Percentiles rank a stretch among this genome's conserved stretches.
Conservation (phyloP, 177 flowering plant genomes). For the Vitis hybrid region DNA sequence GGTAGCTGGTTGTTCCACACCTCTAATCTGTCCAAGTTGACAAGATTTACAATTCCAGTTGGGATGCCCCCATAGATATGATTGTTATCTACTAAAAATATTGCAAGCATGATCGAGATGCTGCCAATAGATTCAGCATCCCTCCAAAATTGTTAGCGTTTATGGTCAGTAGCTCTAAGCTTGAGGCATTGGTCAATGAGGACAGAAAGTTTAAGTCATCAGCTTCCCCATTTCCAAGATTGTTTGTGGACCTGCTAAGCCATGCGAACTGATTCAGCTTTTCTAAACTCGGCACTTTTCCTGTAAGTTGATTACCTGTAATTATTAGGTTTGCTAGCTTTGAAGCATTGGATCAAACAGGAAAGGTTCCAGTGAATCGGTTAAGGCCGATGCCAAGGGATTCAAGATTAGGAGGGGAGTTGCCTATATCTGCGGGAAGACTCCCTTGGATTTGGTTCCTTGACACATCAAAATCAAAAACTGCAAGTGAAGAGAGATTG, state of each 20-base stretch:
- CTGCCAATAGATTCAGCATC: neutral
- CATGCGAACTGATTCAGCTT: neutral
- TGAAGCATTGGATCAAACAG: slow-evolving; percentile 11
- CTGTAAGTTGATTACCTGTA: neutral
- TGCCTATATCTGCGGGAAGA: slow-evolving; percentile 10
- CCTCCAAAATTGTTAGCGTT: slow-evolving; percentile 1
- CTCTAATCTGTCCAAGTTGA: neutral
- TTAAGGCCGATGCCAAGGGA: neutral
- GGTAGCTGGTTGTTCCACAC: neutral
- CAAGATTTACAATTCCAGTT: slow-evolving; percentile 8
- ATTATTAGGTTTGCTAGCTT: neutral
- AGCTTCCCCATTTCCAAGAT: slow-evolving; percentile 4
- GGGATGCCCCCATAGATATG: slow-evolving; percentile 11
- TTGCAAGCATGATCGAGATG: neutral
- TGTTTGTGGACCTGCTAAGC: neutral
- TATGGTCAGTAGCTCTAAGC: neutral
- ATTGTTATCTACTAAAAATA: neutral
- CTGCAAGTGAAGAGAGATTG: slow-evolving; percentile 15
- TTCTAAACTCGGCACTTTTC: slow-evolving; percentile 3
- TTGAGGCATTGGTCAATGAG: slow-evolving; percentile 2
- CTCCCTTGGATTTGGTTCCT: slow-evolving; percentile 17
- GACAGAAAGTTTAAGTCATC: slow-evolving; percentile 9
- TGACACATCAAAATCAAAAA: neutral
- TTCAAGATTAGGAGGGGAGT: slow-evolving; percentile 7
- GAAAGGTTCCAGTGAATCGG: slow-evolving; percentile 8